Evolutionary conservation across 345 rosid genomes (phyloP), one percentile per base, ranked within the genome.

Genomic region (Cardamine occulta): DNA sequence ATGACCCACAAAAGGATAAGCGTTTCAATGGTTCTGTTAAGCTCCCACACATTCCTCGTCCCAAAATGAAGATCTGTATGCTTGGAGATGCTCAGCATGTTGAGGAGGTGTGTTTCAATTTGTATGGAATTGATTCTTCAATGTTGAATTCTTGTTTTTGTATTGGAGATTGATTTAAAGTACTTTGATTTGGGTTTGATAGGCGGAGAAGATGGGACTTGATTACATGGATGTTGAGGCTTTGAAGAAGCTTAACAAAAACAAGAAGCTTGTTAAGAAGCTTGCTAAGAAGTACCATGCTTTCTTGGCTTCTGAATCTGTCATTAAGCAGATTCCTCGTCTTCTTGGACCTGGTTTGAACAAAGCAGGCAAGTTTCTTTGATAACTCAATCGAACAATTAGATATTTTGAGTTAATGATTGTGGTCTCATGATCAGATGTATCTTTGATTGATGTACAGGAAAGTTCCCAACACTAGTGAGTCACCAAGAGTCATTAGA

Each of bases 41-140:
- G 84, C 66, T 91, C 48, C 94, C 94, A 0, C 93, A 88, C 65
- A 89, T 91, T 35, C 97, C 97, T 28, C 88, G 97, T 8, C 91
- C 95, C 1, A 86, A 89, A 69, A 89, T 89, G 97, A 89, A 87
- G 80, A 82, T 91, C 5, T 91, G 97, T 82, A 91, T 91, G 95
- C 91, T 91, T 57, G 97, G 97, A 68, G 97, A 91, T 79, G 96
- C 97, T 5, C 97, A 85, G 77, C 93, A 89, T 18, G 91, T 89
- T 6, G 97, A 91, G 61, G 93, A 91, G 97, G 97, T 68, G 24
- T 42, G 24, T 18, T 14, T 40, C 6, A 4, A 1, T 24, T n/a
- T 62, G 8, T 8, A 8, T 47, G 26, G 4, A 34, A 23, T 23
- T 23, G 8, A 2, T 15, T 54, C 42, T 5, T 6, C 3, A 28